Evolutionary conservation across 352 stramenopile species (phyloP), one percentile per base, ranked within the genome.

Genomic region (Phytophthora melonis): DNA sequence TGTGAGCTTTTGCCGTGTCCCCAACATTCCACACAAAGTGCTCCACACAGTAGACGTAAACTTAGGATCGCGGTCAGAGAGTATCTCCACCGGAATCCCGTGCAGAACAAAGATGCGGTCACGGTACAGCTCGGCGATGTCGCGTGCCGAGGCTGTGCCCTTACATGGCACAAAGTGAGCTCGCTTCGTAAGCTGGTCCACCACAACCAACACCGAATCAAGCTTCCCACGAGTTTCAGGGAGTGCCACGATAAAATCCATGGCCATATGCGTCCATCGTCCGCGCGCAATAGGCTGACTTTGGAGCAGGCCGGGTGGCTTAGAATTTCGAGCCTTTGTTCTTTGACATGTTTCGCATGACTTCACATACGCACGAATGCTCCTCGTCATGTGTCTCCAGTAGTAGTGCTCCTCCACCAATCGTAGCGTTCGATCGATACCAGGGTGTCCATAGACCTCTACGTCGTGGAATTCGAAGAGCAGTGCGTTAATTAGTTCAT

Each of bases 81-180:
- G 36, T 45, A 45, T 45, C 14, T 45, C 36, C 9, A 16, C 14
- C 5, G 36, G 36, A 45, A 45, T 13, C 9, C 36, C 6, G 14
- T 45, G 36, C 36, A 45, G 14, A 14, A 55, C 34, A 25, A 75
- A 63, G 10, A 57, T 19, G 16, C 63, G 41, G 30, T 63, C 54
- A 1, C 65, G 18, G 54, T 70, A 60, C 8, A 60, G 36, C 36
- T 60, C 27, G 9, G 54, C 18, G 10, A 27, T 36, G 11, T 63
- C 34, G 6, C 13, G 5, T 7, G 61, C 19, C 10, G 57, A 53
- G 13, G 57, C 57, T 19, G 55, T 62, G 13, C 55, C 55, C 11
- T 47, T 62, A 25, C 60, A 58, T 58, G 60, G 23, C 19, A 59
- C 25, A 36, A 71, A 59, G 19, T 72, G 56, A 2, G 65, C 65